These are phyloP conservation scores for Starmerella bombi DNA, from an alignment of 805 yeast genomes.

Conservation along the genomic window DNA sequence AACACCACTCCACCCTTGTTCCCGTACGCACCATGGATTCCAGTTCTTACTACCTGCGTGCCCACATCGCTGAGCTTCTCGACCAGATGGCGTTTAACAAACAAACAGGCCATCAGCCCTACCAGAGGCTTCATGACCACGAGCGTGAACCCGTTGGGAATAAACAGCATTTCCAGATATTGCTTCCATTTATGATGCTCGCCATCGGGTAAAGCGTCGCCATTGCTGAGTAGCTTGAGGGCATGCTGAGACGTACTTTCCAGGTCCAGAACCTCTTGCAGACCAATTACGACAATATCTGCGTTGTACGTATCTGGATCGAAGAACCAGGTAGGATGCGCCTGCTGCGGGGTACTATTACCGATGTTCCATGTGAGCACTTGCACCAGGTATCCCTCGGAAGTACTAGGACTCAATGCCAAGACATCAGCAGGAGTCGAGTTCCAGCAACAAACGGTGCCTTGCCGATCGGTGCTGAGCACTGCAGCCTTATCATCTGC, in stretches of 20 bases:
- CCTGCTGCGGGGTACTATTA: slow-evolving; percentile 27
- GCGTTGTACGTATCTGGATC: slow-evolving; percentile 20
- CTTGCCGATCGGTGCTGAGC: slow-evolving; percentile 8
- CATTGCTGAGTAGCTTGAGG: slow-evolving; percentile 32
- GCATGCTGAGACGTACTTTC: slow-evolving; percentile 76
- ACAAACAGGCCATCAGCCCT: slow-evolving; percentile 63
- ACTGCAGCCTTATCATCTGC: slow-evolving; percentile 12
- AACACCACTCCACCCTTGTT: slow-evolving; percentile 64
- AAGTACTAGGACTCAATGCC: slow-evolving; percentile 18
- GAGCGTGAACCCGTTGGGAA: slow-evolving; percentile 33
- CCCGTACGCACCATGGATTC: slow-evolving; percentile 80
- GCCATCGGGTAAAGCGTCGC: slow-evolving; percentile 30
- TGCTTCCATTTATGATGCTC: slow-evolving; percentile 28
- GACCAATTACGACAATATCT: slow-evolving; percentile 68
- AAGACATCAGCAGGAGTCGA: slow-evolving; percentile 22
- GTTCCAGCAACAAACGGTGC: slow-evolving; percentile 14
- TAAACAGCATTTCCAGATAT: slow-evolving; percentile 20
- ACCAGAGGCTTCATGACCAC: slow-evolving; percentile 74
- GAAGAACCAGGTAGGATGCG: slow-evolving; percentile 21
- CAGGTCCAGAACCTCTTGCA: slow-evolving; percentile 81
- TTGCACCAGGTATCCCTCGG: slow-evolving; percentile 20
- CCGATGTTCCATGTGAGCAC: slow-evolving; percentile 34
- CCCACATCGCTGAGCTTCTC: slow-evolving; percentile 47
- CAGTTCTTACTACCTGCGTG: slow-evolving; percentile 74
- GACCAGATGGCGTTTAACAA: slow-evolving; percentile 42